A percentile compares a stretch with the other conserved stretches of the same genome.
Conservation (phyloP, 2,329 filamentous ascomycete genomes). For the Trichoderma hamatum region DNA sequence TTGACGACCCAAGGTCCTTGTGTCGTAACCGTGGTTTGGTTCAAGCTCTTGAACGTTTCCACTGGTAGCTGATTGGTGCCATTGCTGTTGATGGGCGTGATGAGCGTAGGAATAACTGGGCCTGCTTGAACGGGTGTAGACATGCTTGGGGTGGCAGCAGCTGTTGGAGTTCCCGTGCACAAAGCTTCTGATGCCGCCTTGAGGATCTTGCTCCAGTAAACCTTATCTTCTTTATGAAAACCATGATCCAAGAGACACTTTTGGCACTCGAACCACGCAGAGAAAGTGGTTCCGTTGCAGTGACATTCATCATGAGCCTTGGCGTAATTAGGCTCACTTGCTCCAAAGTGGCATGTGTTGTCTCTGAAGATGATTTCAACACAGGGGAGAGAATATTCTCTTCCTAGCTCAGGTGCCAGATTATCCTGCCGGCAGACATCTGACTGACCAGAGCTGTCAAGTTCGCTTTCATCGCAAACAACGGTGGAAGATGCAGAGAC, state of each 20-base stretch:
- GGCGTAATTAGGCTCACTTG: slow-evolving; percentile 33
- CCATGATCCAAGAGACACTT: slow-evolving; percentile 47
- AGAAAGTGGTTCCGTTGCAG: slow-evolving; percentile 49
- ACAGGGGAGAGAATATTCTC: slow-evolving; percentile 35
- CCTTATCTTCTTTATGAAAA: slow-evolving; percentile 41
- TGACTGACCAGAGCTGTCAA: not conserved
- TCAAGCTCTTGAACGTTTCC: slow-evolving; percentile 46
- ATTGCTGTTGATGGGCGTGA: slow-evolving; percentile 39
- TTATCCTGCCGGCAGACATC: not conserved
- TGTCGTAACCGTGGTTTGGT: slow-evolving; percentile 43
- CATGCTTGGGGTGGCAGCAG: slow-evolving; percentile 38
- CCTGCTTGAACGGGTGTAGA: slow-evolving; percentile 39
- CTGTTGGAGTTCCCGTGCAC: slow-evolving; percentile 45
- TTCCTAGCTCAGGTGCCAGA: slow-evolving; percentile 24
- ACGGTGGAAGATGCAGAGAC: slow-evolving; percentile 20
- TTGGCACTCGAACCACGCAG: slow-evolving; percentile 48
- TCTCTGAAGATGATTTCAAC: slow-evolving; percentile 38
- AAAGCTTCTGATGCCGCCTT: slow-evolving; percentile 40
- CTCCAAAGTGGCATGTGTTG: slow-evolving; percentile 37
- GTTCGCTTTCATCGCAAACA: not conserved
- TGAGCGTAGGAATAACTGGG: slow-evolving; percentile 29
- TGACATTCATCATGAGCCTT: slow-evolving; percentile 44
- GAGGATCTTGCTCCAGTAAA: slow-evolving; percentile 42
- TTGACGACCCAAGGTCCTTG: not conserved
- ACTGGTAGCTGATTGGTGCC: slow-evolving; percentile 41